Percentiles rank a stretch among this genome's conserved stretches.
Conservation (phyloP, 495 filamentous ascomycete genomes). For the Lepraria neglecta region DNA sequence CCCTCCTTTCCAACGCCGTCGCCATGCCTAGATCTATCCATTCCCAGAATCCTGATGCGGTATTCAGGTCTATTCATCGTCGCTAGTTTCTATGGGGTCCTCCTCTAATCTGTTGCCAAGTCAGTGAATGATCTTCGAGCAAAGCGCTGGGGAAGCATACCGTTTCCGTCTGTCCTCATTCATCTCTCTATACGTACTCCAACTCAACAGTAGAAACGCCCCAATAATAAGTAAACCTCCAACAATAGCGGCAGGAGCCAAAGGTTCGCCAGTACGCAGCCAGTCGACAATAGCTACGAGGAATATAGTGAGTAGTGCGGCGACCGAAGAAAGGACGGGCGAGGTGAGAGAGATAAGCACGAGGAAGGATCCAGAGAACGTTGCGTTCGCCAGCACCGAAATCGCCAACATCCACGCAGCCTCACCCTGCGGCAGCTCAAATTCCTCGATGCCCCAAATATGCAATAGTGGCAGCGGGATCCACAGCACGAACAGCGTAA, state of each 20-base stretch:
- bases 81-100: slow-evolving; percentile 18
- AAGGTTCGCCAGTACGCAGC: slow-evolving; percentile 66
- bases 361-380: slow-evolving; percentile 89
- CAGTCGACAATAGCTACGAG: slow-evolving; percentile 89
- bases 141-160: slow-evolving; percentile 6
- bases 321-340: slow-evolving; percentile 85
- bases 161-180: slow-evolving; percentile 67
- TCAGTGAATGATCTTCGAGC: neutral
- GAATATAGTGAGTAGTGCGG: slow-evolving; percentile 91
- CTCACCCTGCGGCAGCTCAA: slow-evolving; percentile 70
- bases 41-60: neutral
- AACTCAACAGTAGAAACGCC: slow-evolving; percentile 80
- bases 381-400: slow-evolving; percentile 76
- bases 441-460: slow-evolving; percentile 66
- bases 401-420: slow-evolving; percentile 73
- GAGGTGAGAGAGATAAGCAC: slow-evolving; percentile 87
- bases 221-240: slow-evolving; percentile 83
- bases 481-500: slow-evolving; percentile 85
- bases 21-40: slow-evolving; percentile 3
- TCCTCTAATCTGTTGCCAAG: slow-evolving; percentile 14
- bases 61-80: slow-evolving; percentile 18
- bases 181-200: slow-evolving; percentile 90
- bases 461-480: slow-evolving; percentile 84
- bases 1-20: slow-evolving; percentile 7
- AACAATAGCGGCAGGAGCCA: slow-evolving; percentile 64